Percentiles rank a stretch among this genome's conserved stretches.
phyloP scores from a whole-genome alignment of 129 eudicot species.

The Escallonia herrerae region DNA sequence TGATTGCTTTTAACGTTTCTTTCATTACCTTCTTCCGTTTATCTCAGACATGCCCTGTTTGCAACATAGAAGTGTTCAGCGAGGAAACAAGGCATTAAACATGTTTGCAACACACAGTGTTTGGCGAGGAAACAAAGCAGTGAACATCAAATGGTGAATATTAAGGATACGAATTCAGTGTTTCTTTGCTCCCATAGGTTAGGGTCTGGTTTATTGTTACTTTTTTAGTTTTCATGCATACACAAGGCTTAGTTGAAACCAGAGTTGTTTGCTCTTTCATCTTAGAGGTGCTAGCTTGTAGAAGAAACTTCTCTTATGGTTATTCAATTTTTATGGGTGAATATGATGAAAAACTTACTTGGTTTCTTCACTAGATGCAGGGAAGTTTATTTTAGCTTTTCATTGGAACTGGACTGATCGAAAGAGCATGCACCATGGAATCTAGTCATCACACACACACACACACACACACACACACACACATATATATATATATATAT shows the following conservation, averaged over 20 bases:
- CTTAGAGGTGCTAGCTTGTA: slow-evolving; percentile 19
- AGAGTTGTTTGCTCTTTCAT: slow-evolving; percentile 19
- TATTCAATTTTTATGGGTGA: background rate
- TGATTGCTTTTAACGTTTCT: background rate
- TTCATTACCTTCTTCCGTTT: background rate
- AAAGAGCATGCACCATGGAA: too few species aligned
- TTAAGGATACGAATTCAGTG: slow-evolving; percentile 10
- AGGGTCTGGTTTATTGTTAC: background rate
- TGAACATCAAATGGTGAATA: slow-evolving; percentile 13
- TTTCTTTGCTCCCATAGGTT: slow-evolving; percentile 2
- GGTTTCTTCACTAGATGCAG: background rate
- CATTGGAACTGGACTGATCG: too few species aligned
- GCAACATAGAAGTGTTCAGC: slow-evolving; percentile 69
- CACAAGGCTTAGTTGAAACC: slow-evolving; percentile 27
- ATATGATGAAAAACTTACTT: slow-evolving; percentile 2
- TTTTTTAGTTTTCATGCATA: slow-evolving; percentile 16
- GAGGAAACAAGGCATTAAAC: slow-evolving; percentile 30
- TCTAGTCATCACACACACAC: too few species aligned
- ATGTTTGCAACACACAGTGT: too few species aligned
- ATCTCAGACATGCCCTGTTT: slow-evolving; percentile 71
- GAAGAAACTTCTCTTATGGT: slow-evolving; percentile 4
- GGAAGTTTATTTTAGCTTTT: background rate
- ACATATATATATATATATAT: too few species aligned
- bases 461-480: too few species aligned
- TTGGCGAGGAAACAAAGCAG: slow-evolving; percentile 38